phyloP scores from a whole-genome alignment of 192 early-diverging fungal genomes.

The Obelidium mucronatum region DNA sequence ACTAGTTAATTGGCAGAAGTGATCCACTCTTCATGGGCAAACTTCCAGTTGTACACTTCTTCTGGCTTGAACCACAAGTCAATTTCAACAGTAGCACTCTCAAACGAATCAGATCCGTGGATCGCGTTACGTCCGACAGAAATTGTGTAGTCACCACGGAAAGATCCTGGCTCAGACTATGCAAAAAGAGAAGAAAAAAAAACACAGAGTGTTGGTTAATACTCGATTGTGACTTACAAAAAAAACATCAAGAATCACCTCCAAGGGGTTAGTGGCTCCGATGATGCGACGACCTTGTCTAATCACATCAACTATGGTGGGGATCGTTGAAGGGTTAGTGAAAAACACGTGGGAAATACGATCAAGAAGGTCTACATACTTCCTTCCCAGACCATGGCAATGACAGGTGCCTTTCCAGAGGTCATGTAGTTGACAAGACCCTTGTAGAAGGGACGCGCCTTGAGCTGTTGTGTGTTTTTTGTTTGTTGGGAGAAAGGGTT shows the following conservation, averaged over 20 bases:
- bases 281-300: conserved; percentile 86
- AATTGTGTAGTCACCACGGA: conserved; percentile 86
- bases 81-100: conserved; percentile 61
- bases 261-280: conserved; percentile 92
- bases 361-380: conserved; percentile 84
- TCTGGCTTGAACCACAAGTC: conserved; percentile 41
- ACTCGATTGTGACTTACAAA: no score
- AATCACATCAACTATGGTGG: conserved; percentile 76
- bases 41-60: conserved; percentile 26
- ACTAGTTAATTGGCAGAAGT: conserved; percentile 67
- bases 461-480: conserved; percentile 85
- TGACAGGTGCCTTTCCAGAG: conserved; percentile 80
- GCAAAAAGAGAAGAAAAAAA: no score
- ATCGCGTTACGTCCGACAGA: conserved; percentile 69
- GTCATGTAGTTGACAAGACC: conserved; percentile 94
- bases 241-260: conserved; percentile 27
- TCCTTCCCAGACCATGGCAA: conserved; percentile 84
- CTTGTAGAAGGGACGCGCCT: conserved; percentile 85
- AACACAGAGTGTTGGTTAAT: no score
- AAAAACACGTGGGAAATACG: conserved; percentile 85
- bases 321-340: background rate
- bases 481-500: no score
- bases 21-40: conserved; percentile 72
- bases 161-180: conserved; percentile 80
- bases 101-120: conserved; percentile 88